Evolutionary conservation across 1,139 yeast species (phyloP).

Genomic region (Suhomyces anneliseae): DNA sequence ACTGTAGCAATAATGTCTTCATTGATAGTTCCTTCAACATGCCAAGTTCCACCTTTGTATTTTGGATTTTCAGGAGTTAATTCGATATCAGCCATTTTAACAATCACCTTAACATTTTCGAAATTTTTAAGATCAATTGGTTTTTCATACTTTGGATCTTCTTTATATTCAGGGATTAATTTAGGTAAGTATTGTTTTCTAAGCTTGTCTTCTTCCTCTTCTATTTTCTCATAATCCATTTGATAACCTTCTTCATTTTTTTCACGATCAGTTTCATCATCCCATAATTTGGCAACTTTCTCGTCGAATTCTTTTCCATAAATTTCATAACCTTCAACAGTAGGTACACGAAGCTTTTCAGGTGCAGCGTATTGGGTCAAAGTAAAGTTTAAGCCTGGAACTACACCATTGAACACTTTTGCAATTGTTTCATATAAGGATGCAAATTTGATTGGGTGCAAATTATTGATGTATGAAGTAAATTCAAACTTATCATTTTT

Average conservation of each 20-base stretch:
- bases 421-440: constrained; percentile 30
- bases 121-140: constrained; percentile 21
- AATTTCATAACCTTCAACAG: constrained; percentile 16
- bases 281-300: constrained; percentile 3
- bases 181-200: constrained; percentile 16
- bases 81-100: constrained; percentile 43
- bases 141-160: constrained; percentile 13
- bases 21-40: constrained; percentile 43
- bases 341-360: constrained; percentile 18
- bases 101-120: constrained; percentile 35
- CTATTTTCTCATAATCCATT: constrained; percentile 1
- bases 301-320: constrained; percentile 18
- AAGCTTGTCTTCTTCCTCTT: constrained; percentile 10
- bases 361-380: constrained; percentile 26
- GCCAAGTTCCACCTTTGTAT: constrained; percentile 48
- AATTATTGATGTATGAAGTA: constrained; percentile 40
- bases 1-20: constrained; percentile 47
- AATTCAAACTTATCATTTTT: constrained; percentile 17
- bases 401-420: constrained; percentile 25
- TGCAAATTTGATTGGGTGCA: constrained; percentile 30
- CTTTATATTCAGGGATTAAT: constrained; percentile 15
- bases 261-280: constrained; percentile 4
- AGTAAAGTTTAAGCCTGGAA: constrained; percentile 33
- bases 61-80: constrained; percentile 42
- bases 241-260: background rate